These are phyloP conservation scores for Pseudogymnoascus sp. DNA, from an alignment of 2,329 filamentous ascomycete genomes.

Conservation along the genomic window DNA sequence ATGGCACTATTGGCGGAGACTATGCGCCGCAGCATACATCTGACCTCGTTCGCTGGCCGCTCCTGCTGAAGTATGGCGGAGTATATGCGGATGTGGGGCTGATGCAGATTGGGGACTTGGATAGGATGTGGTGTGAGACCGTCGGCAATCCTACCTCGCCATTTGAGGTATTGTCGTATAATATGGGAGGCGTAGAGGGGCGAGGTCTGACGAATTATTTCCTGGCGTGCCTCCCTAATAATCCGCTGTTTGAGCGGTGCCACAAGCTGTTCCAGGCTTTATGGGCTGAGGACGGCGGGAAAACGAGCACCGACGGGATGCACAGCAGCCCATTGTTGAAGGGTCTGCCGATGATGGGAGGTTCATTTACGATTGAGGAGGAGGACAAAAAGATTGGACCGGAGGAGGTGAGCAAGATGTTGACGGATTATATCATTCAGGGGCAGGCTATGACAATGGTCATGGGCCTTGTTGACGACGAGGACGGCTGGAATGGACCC, in stretches of 20 bases:
- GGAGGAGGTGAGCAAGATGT: constrained; percentile 36
- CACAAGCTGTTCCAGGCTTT: constrained; percentile 45
- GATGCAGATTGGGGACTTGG: constrained; percentile 51
- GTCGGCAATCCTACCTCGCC: constrained; percentile 40
- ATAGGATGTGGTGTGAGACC: constrained; percentile 45
- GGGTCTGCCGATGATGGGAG: constrained; percentile 35
- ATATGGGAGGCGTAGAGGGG: constrained; percentile 30
- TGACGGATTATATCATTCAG: constrained; percentile 53
- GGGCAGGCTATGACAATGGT: constrained; percentile 47
- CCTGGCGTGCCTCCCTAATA: constrained; percentile 33
- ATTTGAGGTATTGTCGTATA: constrained; percentile 44
- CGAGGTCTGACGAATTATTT: constrained; percentile 45
- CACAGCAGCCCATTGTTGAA: constrained; percentile 40
- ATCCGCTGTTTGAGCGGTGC: constrained; percentile 42
- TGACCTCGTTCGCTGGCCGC: constrained; percentile 51
- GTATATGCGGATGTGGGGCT: constrained; percentile 53
- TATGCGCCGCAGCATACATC: constrained; percentile 49
- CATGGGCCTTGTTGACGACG: constrained; percentile 45
- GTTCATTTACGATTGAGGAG: constrained; percentile 25
- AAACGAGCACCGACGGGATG: constrained; percentile 45
- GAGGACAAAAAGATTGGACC: constrained; percentile 30
- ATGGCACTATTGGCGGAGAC: constrained; percentile 42
- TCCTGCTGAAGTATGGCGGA: constrained; percentile 51
- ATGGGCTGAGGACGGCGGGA: constrained; percentile 42
- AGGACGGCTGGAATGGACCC: constrained; percentile 48